phyloP scores from a whole-genome alignment of 345 rosid genomes.

The Rhizophora mangle region DNA sequence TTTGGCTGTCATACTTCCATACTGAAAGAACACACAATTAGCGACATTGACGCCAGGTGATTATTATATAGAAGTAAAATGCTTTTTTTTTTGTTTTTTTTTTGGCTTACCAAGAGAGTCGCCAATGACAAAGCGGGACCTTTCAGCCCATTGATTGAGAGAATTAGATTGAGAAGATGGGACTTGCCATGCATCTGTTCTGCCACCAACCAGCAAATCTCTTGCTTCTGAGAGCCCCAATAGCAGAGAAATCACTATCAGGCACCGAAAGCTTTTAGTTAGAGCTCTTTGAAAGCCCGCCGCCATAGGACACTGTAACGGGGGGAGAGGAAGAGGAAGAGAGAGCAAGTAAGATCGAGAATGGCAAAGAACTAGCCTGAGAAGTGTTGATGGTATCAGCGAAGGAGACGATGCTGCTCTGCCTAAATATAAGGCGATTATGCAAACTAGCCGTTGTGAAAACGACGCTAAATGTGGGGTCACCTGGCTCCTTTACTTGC shows the following conservation, averaged over 20 bases:
- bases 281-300: not conserved
- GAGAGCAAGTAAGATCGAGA: too few relatives aligned
- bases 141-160: slow-evolving; percentile 74
- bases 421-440: not conserved
- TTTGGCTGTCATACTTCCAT: slow-evolving; percentile 63
- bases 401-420: not conserved
- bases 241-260: slow-evolving; percentile 11
- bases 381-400: not conserved
- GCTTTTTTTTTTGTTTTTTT: too few relatives aligned
- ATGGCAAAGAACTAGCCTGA: not conserved
- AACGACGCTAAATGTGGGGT: not conserved
- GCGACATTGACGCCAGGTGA: not conserved
- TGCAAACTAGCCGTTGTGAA: slow-evolving; percentile 22
- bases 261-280: not conserved
- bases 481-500: not conserved
- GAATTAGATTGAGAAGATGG: slow-evolving; percentile 61
- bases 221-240: slow-evolving; percentile 38
- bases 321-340: not conserved
- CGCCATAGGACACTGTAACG: slow-evolving; percentile 6
- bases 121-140: slow-evolving; percentile 53
- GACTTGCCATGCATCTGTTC: slow-evolving; percentile 46
- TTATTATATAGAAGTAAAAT: not conserved
- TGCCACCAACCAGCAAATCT: slow-evolving; percentile 54
- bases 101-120: slow-evolving; percentile 52
- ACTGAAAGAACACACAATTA: slow-evolving; percentile 23